Evolutionary conservation across 139 green algal species (phyloP).

Genomic region (Chloropicon primus): DNA sequence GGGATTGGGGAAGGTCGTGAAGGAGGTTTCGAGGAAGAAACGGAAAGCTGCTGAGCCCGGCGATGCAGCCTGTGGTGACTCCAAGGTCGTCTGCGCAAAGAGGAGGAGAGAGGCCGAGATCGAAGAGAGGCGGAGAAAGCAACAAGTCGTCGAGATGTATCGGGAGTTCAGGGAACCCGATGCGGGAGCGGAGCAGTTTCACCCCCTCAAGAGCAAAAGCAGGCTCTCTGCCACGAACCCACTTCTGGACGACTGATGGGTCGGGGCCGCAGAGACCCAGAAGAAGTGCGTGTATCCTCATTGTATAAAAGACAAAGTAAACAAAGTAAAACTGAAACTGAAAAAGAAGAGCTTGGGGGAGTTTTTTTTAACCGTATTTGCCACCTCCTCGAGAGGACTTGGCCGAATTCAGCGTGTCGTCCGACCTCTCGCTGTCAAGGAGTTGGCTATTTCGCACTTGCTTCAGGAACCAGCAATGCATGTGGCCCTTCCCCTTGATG

Average conservation of each 20-base stretch:
- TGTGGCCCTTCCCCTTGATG: background rate
- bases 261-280: background rate
- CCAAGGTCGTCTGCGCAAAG: too few relatives aligned
- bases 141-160: background rate
- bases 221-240: background rate
- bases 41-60: background rate
- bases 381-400: too few relatives aligned
- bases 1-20: too few relatives aligned
- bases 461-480: background rate
- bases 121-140: too few relatives aligned
- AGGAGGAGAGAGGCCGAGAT: too few relatives aligned
- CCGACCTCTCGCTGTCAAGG: too few relatives aligned
- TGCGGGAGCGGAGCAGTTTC: background rate
- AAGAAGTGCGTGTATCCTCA: background rate
- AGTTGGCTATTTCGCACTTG: too few relatives aligned
- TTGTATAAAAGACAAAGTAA: background rate
- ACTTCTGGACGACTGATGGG: background rate
- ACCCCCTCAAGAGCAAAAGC: background rate
- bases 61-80: too few relatives aligned
- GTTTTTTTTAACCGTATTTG: too few relatives aligned
- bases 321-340: background rate
- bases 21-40: background rate
- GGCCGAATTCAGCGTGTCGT: too few relatives aligned
- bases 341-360: too few relatives aligned
- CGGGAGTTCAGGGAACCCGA: background rate